Base-by-base conservation (phyloP, 2,329 filamentous ascomycete genomes). In the Ceratocystis alfenasii region DNA sequence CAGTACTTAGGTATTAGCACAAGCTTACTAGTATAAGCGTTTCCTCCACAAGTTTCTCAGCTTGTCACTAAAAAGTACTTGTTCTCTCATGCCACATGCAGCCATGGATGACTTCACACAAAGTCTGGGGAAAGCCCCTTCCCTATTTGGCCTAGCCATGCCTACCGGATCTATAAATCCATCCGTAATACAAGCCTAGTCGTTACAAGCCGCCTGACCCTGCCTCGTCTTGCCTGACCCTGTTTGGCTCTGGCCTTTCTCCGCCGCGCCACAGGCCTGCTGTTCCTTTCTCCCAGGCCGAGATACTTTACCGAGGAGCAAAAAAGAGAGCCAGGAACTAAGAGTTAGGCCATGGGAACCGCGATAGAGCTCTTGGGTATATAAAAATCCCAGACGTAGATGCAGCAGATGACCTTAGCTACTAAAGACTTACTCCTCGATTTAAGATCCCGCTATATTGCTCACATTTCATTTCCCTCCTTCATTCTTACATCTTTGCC, bases 271-370 rank as follows among this genome's bases (percentile, higher is more conserved):
- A 30, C 55, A 30, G 55, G 25, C 20, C 17, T 59, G 55, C 33
- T 59, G 28, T 59, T 59, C 55, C 55, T 59, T 59, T 59, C 20
- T 59, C 22, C 44, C 45, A 63, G 61, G 61, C 61, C 61, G 61
- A 63, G 61, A 46, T 33, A 28, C 61, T 63, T 41, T 63, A n/a
- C 61, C 61, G 61, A 63, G 61, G 61, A 63, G 61, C 25, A n/a
- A 33, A 12, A 20, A 50, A 15, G 41, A 41, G 33, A 15, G 33
- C 33, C 22, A 20, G 59, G 6, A 44, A 33, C n/a, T 12, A 4
- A 63, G 7, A 28, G 41, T 46, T 1, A 4, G n/a, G 7, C 41
- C 12, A 46, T 46, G 25, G 17, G 44, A 17, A 17, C 17, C 6
- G 8, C n/a, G 61, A 41, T 15, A 12, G 36, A 12, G 36, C 10